These are phyloP conservation scores for Deinandra increscens DNA, from an alignment of 129 eudicot genomes.

Conservation along the genomic window DNA sequence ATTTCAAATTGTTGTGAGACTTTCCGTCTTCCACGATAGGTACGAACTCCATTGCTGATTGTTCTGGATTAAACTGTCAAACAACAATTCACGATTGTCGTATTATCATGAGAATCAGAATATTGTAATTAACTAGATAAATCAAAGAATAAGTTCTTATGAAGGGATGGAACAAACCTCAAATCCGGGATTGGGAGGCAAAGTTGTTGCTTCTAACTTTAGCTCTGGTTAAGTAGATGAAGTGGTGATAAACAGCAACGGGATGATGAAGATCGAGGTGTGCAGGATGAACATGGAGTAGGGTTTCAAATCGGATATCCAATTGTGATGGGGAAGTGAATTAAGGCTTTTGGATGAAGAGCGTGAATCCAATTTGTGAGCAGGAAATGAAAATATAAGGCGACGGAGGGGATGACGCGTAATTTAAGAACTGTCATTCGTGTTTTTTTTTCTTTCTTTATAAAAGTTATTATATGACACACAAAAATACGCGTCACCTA, in stretches of 20 bases:
- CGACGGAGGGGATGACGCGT: too few species aligned
- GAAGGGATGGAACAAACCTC: neutral
- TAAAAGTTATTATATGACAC: too few species aligned
- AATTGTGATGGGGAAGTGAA: too few species aligned
- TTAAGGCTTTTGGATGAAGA: too few species aligned
- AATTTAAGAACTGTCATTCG: too few species aligned
- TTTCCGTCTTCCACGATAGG: constrained; percentile 26
- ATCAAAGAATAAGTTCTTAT: neutral
- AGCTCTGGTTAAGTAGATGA: constrained; percentile 11
- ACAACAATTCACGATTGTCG: neutral
- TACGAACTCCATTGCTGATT: constrained; percentile 28
- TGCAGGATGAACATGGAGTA: too few species aligned
- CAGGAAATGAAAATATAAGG: too few species aligned
- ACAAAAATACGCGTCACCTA: too few species aligned
- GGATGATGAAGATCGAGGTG: too few species aligned
- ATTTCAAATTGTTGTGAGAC: constrained; percentile 20
- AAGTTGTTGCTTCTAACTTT: constrained; percentile 11
- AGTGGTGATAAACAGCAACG: neutral
- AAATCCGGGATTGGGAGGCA: neutral
- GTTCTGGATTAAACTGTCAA: constrained; percentile 7
- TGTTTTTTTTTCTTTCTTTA: too few species aligned
- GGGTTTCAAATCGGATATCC: too few species aligned
- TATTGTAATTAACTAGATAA: neutral
- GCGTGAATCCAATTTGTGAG: too few species aligned
- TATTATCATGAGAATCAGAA: neutral